These are phyloP conservation scores for Calonectria henricotiae DNA, from an alignment of 2,329 filamentous ascomycete species.

Conservation along the genomic window DNA sequence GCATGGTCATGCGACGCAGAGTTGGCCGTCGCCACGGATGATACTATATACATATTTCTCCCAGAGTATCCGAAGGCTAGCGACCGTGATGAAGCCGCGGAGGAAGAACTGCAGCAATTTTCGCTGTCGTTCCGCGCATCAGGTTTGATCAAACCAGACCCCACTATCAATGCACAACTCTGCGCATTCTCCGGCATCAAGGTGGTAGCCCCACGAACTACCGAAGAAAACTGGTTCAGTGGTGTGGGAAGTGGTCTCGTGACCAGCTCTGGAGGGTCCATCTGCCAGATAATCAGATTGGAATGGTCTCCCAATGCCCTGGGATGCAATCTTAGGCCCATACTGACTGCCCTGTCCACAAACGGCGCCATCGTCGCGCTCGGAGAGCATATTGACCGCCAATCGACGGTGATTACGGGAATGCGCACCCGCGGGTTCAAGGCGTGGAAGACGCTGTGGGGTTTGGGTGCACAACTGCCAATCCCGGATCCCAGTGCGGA, in stretches of 20 bases:
- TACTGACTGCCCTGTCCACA: constrained; percentile 68
- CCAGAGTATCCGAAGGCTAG: constrained; percentile 61
- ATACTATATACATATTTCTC: constrained; percentile 69
- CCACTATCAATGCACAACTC: constrained; percentile 65
- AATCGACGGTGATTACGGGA: constrained; percentile 51
- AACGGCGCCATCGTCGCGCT: constrained; percentile 68
- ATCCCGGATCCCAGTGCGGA: constrained; percentile 62
- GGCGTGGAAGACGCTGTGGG: constrained; percentile 72
- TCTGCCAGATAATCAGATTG: constrained; percentile 71
- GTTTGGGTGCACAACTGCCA: constrained; percentile 68
- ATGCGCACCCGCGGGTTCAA: constrained; percentile 62
- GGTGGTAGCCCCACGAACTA: constrained; percentile 51
- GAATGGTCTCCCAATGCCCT: constrained; percentile 74
- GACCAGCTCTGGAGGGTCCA: constrained; percentile 65
- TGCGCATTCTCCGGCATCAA: constrained; percentile 60
- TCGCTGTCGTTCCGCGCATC: constrained; percentile 56
- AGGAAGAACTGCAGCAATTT: constrained; percentile 56
- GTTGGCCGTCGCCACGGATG: constrained; percentile 71
- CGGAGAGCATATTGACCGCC: constrained; percentile 63
- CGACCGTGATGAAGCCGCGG: constrained; percentile 50
- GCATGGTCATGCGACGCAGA: constrained; percentile 74
- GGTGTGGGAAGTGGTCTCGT: constrained; percentile 66
- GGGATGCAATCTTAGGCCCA: constrained; percentile 69
- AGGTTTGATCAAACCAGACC: constrained; percentile 59
- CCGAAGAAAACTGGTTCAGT: constrained; percentile 55